Percentiles rank a stretch among this genome's conserved stretches.
phyloP scores from a whole-genome alignment of 192 early-diverging fungal genomes.

The Coemansia sp. region DNA sequence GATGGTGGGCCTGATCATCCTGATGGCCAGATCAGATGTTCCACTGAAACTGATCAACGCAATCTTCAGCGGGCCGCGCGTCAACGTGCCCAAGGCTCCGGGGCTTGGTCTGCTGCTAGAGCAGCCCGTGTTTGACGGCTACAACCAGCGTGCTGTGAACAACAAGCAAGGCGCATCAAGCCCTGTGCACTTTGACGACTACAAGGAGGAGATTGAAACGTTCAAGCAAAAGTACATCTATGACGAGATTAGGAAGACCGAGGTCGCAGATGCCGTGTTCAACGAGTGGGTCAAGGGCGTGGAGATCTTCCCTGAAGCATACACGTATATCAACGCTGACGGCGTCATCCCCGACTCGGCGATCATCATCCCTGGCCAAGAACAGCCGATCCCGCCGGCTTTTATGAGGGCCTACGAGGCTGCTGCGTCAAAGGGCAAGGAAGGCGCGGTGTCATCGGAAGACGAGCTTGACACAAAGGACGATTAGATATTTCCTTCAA shows the following conservation, averaged over 20 bases:
- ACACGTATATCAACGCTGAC: slow-evolving; percentile 47
- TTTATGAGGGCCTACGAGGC: neutral
- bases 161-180: slow-evolving; percentile 30
- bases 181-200: slow-evolving; percentile 60
- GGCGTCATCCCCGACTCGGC: slow-evolving; percentile 53
- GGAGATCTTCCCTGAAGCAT: slow-evolving; percentile 52
- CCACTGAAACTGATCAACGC: slow-evolving; percentile 66
- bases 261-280: slow-evolving; percentile 64
- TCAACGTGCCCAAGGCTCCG: slow-evolving; percentile 98
- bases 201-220: slow-evolving; percentile 68
- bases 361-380: slow-evolving; percentile 32
- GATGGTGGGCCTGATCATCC: slow-evolving; percentile 91
- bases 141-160: slow-evolving; percentile 55
- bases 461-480: slow-evolving; percentile 38
- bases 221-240: slow-evolving; percentile 94
- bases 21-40: slow-evolving; percentile 75
- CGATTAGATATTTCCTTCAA: no score
- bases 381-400: slow-evolving; percentile 2
- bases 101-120: slow-evolving; percentile 88
- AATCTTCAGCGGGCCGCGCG: slow-evolving; percentile 63
- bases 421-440: neutral
- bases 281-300: slow-evolving; percentile 47
- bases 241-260: slow-evolving; percentile 72
- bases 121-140: slow-evolving; percentile 67
- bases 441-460: slow-evolving; percentile 28